A percentile compares a stretch with the other conserved stretches of the same genome.
Conservation (phyloP, 192 early-diverging fungal species). For the Phycomyces nitens region DNA sequence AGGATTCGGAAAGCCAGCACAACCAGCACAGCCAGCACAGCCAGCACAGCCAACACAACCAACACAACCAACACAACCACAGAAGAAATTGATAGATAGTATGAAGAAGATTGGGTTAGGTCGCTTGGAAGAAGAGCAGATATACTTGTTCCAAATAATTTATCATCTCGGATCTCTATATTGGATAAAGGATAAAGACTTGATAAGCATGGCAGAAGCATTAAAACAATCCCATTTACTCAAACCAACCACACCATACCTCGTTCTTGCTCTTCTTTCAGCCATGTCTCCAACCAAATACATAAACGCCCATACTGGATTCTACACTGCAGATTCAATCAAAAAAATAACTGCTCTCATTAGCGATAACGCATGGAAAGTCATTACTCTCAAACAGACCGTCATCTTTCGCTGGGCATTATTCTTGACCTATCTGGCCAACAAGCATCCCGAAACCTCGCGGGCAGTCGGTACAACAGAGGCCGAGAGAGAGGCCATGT, state of each 20-base stretch:
- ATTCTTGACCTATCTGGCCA: conserved; percentile 46
- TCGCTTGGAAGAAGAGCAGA: conserved; percentile 34
- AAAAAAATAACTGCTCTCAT: conserved; percentile 25
- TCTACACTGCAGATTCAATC: conserved; percentile 19
- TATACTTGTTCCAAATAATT: conserved; percentile 35
- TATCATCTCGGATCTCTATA: conserved; percentile 39
- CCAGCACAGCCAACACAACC: conserved; percentile 1
- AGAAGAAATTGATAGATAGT: not conserved
- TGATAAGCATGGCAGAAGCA: conserved; percentile 27
- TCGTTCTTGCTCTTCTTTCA: conserved; percentile 37
- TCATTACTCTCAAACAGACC: conserved; percentile 29
- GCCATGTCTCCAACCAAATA: conserved; percentile 28
- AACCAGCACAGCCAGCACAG: not conserved
- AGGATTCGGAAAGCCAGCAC: not conserved
- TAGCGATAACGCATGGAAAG: conserved; percentile 35
- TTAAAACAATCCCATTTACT: conserved; percentile 35
- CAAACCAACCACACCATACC: conserved; percentile 33
- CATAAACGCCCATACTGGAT: conserved; percentile 24
- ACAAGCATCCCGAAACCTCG: conserved; percentile 46
- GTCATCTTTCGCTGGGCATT: conserved; percentile 59
- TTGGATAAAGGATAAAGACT: conserved; percentile 28
- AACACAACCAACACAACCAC: not conserved
- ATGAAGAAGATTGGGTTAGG: conserved; percentile 16
- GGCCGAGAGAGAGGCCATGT: conserved; percentile 43
- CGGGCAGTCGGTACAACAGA: conserved; percentile 36